These are phyloP conservation scores for Yarrowia sp. DNA, from an alignment of 805 yeast species.

Conservation along the genomic window DNA sequence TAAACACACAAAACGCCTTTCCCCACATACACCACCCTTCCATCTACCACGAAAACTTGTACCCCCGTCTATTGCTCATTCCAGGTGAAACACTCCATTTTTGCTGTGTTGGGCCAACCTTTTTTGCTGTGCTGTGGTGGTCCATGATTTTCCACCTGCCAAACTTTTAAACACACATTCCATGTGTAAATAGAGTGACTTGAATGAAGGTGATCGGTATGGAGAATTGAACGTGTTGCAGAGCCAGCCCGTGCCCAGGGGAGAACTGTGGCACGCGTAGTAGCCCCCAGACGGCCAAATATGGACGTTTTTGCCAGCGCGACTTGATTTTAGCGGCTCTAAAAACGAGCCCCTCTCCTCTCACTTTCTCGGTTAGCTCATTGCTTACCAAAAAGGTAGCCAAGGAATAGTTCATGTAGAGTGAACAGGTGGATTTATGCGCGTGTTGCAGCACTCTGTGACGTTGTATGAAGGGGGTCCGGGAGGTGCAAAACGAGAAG, in stretches of 20 bases:
- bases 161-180: conserved; percentile 9
- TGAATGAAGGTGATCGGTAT: neutral
- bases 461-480: neutral
- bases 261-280: neutral
- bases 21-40: too few relatives aligned
- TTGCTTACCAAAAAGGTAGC: conserved; percentile 16
- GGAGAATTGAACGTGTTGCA: neutral
- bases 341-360: neutral
- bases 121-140: too few relatives aligned
- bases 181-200: conserved; percentile 4
- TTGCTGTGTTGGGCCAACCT: too few relatives aligned
- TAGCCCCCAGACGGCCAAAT: neutral
- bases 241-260: too few relatives aligned
- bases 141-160: too few relatives aligned
- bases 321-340: neutral
- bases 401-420: conserved; percentile 25
- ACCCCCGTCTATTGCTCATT: neutral
- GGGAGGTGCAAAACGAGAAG: neutral
- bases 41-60: too few relatives aligned
- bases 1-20: too few relatives aligned
- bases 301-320: neutral
- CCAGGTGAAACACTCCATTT: neutral
- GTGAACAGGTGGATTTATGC: conserved; percentile 30
- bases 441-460: conserved; percentile 15
- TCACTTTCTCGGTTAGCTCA: conserved; percentile 24